Conservation (phyloP, 1,284 basidiomycete species). For the Ceratobasidium papillatum region DNA sequence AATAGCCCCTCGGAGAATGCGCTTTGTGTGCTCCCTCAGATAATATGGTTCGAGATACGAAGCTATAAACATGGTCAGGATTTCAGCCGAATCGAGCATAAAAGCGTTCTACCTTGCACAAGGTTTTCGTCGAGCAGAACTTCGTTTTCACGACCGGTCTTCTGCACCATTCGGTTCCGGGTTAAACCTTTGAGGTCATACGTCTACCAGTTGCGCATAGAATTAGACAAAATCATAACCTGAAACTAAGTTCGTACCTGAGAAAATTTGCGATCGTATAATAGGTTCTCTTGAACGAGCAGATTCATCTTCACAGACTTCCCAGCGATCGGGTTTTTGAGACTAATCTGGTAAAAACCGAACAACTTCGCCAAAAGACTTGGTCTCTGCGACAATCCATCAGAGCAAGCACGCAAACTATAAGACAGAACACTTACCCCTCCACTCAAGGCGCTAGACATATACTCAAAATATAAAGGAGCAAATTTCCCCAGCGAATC, state of each 20-base stretch:
- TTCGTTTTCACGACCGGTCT: slow-evolving; percentile 90
- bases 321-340: slow-evolving; percentile 79
- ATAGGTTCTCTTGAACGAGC: slow-evolving; percentile 97
- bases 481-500: slow-evolving; percentile 97
- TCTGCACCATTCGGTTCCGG: slow-evolving; percentile 89
- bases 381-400: slow-evolving; percentile 69
- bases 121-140: slow-evolving; percentile 94
- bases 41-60: slow-evolving; percentile 85
- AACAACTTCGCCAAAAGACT: slow-evolving; percentile 97
- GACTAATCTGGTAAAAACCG: slow-evolving; percentile 96
- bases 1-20: slow-evolving; percentile 87
- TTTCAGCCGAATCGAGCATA: background rate
- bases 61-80: slow-evolving; percentile 54
- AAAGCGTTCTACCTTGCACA: slow-evolving; percentile 69
- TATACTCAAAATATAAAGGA: slow-evolving; percentile 97
- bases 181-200: slow-evolving; percentile 96
- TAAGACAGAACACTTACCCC: slow-evolving; percentile 63
- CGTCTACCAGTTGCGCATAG: slow-evolving; percentile 61
- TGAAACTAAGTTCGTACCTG: slow-evolving; percentile 61
- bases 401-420: slow-evolving; percentile 41
- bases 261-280: slow-evolving; percentile 88
- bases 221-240: background rate
- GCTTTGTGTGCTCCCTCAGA: slow-evolving; percentile 93
- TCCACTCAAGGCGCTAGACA: slow-evolving; percentile 84
- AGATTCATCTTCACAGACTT: slow-evolving; percentile 93